A percentile compares a stretch with the other conserved stretches of the same genome.
phyloP scores from a whole-genome alignment of 805 yeast genomes.

The Geotrichum ghanense region DNA sequence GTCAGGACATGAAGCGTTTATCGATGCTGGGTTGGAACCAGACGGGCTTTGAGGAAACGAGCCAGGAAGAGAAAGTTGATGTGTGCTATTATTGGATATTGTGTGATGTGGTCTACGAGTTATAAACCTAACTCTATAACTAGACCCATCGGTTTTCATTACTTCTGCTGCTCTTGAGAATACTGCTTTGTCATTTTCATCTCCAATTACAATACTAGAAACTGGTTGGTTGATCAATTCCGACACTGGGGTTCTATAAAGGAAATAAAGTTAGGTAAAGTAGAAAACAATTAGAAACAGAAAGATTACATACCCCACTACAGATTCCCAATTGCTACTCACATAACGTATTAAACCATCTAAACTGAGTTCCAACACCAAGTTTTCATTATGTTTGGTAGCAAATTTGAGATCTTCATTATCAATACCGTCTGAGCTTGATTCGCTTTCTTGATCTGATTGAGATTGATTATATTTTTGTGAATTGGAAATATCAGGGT shows the following conservation, averaged over 20 bases:
- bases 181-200: constrained; percentile 50
- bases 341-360: constrained; percentile 69
- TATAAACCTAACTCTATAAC: constrained; percentile 65
- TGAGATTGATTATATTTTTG: neutral
- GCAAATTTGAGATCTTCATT: constrained; percentile 20
- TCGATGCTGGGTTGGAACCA: no score
- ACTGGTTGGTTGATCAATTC: constrained; percentile 50
- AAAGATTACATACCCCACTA: constrained; percentile 41
- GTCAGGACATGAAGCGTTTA: no score
- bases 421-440: constrained; percentile 19
- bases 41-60: no score
- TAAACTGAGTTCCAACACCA: constrained; percentile 74
- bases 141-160: constrained; percentile 63
- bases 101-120: constrained; percentile 17
- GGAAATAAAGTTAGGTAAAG: neutral
- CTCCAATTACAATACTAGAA: constrained; percentile 52
- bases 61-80: neutral
- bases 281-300: neutral
- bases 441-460: neutral
- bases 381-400: constrained; percentile 30
- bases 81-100: neutral
- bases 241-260: constrained; percentile 32
- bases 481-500: neutral
- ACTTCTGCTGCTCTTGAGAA: constrained; percentile 58
- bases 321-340: constrained; percentile 64